Evolutionary conservation across 2,329 filamentous ascomycete genomes (phyloP).

Genomic region (Ceratocystis diversiconidia): DNA sequence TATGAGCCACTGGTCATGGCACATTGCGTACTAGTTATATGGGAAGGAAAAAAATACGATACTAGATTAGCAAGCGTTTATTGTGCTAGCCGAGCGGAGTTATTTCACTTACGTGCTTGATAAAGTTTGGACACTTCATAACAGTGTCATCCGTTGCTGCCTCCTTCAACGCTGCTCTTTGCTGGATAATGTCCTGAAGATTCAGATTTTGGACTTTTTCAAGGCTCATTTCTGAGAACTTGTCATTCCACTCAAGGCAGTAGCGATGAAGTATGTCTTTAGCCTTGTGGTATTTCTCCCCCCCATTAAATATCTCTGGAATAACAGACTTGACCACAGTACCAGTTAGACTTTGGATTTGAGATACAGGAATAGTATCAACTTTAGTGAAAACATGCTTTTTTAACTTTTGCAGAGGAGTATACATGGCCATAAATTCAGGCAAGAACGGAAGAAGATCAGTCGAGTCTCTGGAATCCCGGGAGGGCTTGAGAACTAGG

Average conservation of each 20-base stretch:
- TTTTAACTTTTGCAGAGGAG: constrained; percentile 50
- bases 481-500: constrained; percentile 57
- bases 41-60: not conserved
- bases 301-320: constrained; percentile 43
- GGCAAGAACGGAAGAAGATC: constrained; percentile 76
- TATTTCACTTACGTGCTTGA: constrained; percentile 61
- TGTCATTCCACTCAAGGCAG: constrained; percentile 44
- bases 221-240: constrained; percentile 76
- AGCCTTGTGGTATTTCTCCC: constrained; percentile 37
- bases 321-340: constrained; percentile 46
- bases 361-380: constrained; percentile 54
- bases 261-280: constrained; percentile 55
- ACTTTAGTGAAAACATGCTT: constrained; percentile 55
- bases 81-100: not conserved
- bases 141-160: constrained; percentile 52
- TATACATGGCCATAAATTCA: constrained; percentile 52
- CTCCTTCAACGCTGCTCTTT: constrained; percentile 48
- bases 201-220: constrained; percentile 67
- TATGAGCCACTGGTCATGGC: constrained; percentile 92
- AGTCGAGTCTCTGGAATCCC: constrained; percentile 59
- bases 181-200: constrained; percentile 64
- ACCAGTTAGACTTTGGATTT: constrained; percentile 74
- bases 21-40: constrained; percentile 66
- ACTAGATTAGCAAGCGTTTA: constrained; percentile 1
- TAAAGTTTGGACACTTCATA: constrained; percentile 58